A percentile compares a stretch with the other conserved stretches of the same genome.
phyloP scores from a whole-genome alignment of 805 yeast species.

The Kodamaea leandrae region DNA sequence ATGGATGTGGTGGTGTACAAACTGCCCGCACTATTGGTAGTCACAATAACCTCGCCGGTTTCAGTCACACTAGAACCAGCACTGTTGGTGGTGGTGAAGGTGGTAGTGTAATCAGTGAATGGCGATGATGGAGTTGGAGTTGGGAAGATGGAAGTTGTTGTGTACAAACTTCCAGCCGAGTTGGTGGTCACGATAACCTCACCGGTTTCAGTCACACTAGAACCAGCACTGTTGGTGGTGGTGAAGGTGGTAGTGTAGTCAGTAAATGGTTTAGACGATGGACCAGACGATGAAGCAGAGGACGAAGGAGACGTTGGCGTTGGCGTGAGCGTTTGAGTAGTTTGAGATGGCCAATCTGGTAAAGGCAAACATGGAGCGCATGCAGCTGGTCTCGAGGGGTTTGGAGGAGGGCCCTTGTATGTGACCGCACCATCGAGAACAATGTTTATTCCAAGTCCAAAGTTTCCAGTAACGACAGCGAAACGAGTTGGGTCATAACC shows the following conservation, averaged over 20 bases:
- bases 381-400: conserved; percentile 8
- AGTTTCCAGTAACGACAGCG: conserved; percentile 6
- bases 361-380: conserved; percentile 8
- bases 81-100: conserved; percentile 15
- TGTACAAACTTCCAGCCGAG: conserved; percentile 14
- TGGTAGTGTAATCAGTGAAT: conserved; percentile 17
- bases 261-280: no score
- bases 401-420: conserved; percentile 11
- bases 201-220: conserved; percentile 16
- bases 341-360: conserved; percentile 13
- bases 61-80: conserved; percentile 16
- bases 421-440: conserved; percentile 12
- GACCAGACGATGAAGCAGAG: background rate
- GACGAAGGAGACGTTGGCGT: conserved; percentile 12
- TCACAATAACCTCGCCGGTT: conserved; percentile 18
- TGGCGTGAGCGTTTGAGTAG: conserved; percentile 2
- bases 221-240: conserved; percentile 15
- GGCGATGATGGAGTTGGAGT: background rate
- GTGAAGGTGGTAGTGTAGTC: conserved; percentile 18
- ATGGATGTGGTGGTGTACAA: conserved; percentile 15
- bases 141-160: conserved; percentile 15
- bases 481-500: conserved; percentile 11
- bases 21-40: conserved; percentile 16
- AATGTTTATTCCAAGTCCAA: conserved; percentile 7
- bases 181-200: conserved; percentile 19